These are phyloP conservation scores for Diaporthe sp. DNA, from an alignment of 2,329 filamentous ascomycete genomes.

Conservation along the genomic window DNA sequence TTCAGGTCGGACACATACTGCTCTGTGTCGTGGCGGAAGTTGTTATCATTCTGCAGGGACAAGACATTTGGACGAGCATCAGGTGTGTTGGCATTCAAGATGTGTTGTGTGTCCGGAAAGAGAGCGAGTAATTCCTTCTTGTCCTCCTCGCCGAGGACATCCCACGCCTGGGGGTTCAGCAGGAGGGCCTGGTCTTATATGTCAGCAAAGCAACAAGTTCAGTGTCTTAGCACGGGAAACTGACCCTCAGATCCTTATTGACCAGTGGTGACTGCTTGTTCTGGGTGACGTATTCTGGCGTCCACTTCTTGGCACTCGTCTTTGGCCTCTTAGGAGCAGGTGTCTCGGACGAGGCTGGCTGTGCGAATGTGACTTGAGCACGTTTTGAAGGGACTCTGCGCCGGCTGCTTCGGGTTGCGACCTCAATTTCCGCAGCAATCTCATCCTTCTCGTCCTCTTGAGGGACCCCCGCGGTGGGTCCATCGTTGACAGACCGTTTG, in stretches of 20 bases:
- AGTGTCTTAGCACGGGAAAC: constrained; percentile 36
- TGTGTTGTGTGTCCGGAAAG: constrained; percentile 53
- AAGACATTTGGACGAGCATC: constrained; percentile 53
- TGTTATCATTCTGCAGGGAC: constrained; percentile 57
- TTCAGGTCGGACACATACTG: constrained; percentile 60
- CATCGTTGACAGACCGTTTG: not conserved
- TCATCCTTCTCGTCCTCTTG: not conserved
- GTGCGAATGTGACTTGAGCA: not conserved
- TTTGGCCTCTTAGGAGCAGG: constrained; percentile 47
- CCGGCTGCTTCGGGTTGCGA: not conserved
- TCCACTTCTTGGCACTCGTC: constrained; percentile 46
- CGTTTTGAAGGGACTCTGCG: constrained; percentile 31
- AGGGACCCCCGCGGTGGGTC: not conserved
- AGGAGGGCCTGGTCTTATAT: constrained; percentile 51
- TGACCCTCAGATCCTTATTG: constrained; percentile 51
- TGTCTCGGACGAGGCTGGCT: not conserved
- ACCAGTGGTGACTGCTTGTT: constrained; percentile 53
- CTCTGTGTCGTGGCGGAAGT: constrained; percentile 59
- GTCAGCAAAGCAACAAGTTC: constrained; percentile 32
- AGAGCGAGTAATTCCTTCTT: constrained; percentile 52
- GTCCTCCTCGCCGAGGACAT: constrained; percentile 52
- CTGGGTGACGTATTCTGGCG: constrained; percentile 52
- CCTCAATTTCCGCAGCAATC: constrained; percentile 10
- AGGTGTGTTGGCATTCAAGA: constrained; percentile 50
- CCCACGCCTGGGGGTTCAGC: constrained; percentile 55